Evolutionary conservation across 495 filamentous ascomycete genomes (phyloP).

Genomic region (Wilcoxina mikolae): DNA sequence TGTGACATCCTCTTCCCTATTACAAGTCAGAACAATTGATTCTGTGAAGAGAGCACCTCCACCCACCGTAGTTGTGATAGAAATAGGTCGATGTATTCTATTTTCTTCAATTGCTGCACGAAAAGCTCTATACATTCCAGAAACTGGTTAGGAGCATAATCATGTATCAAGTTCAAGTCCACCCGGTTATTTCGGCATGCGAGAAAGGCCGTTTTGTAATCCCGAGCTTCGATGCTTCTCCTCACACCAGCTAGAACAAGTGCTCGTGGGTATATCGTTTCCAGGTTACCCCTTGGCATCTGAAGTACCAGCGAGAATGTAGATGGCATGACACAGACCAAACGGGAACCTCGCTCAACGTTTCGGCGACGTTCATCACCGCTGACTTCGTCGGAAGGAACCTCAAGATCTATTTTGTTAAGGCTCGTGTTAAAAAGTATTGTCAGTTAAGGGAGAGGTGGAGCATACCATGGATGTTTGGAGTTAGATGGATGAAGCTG

Average conservation of each 20-base stretch:
- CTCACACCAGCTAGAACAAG: conserved; percentile 82
- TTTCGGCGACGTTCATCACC: conserved; percentile 83
- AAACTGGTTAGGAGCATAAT: conserved; percentile 73
- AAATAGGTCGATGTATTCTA: conserved; percentile 80
- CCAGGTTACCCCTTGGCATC: conserved; percentile 88
- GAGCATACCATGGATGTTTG: conserved; percentile 48
- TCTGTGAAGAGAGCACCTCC: no score
- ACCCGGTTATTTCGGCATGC: conserved; percentile 84
- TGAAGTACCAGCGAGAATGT: conserved; percentile 70
- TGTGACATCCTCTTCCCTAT: conserved; percentile 82
- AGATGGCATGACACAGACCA: conserved; percentile 82
- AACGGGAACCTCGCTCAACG: conserved; percentile 71
- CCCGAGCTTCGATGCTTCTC: conserved; percentile 55
- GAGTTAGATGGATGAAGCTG: conserved; percentile 74
- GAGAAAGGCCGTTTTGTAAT: conserved; percentile 72
- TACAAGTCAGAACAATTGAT: neutral
- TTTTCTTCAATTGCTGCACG: conserved; percentile 70
- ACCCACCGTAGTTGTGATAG: conserved; percentile 71
- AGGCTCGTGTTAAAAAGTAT: conserved; percentile 7
- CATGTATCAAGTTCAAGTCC: conserved; percentile 96
- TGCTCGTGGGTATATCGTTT: conserved; percentile 86
- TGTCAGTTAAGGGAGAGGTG: conserved; percentile 7
- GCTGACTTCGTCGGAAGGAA: conserved; percentile 79
- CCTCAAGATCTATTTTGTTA: conserved; percentile 46
- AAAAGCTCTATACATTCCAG: conserved; percentile 60